Conservation (phyloP, 495 filamentous ascomycete species). For the Thermothielavioides terrestris region DNA sequence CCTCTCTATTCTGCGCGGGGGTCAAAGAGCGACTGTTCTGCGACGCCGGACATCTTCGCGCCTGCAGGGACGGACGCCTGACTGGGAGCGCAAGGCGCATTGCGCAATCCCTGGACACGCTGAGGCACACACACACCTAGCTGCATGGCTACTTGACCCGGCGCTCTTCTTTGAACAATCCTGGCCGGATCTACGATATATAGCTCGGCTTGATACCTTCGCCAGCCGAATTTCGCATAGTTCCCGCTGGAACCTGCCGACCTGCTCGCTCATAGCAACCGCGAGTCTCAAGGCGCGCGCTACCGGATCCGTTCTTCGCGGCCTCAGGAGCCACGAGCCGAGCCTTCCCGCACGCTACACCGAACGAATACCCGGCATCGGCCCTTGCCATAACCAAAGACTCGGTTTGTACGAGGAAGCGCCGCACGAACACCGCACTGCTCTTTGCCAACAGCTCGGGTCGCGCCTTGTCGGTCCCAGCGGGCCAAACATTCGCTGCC, state of each 20-base stretch:
- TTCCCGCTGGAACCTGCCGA: background rate
- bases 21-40: background rate
- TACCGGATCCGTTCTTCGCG: background rate
- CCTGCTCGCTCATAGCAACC: background rate
- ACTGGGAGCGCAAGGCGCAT: background rate
- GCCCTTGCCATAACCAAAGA: background rate
- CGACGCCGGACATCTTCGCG: background rate
- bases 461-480: slow-evolving; percentile 1
- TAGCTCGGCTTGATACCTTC: background rate
- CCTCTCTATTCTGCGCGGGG: background rate
- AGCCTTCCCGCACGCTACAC: background rate
- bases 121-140: background rate
- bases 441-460: slow-evolving; percentile 1
- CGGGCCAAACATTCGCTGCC: slow-evolving; percentile 21
- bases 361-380: background rate
- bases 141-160: background rate
- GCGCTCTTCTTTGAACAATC: background rate
- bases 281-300: background rate
- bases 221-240: background rate
- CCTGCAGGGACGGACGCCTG: background rate
- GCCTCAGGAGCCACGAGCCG: background rate
- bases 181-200: slow-evolving; percentile 3
- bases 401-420: background rate
- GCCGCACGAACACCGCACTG: background rate
- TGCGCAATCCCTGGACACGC: background rate